Evolutionary conservation across 2,329 filamentous ascomycete genomes (phyloP).

Genomic region (Colletotrichum cereale): DNA sequence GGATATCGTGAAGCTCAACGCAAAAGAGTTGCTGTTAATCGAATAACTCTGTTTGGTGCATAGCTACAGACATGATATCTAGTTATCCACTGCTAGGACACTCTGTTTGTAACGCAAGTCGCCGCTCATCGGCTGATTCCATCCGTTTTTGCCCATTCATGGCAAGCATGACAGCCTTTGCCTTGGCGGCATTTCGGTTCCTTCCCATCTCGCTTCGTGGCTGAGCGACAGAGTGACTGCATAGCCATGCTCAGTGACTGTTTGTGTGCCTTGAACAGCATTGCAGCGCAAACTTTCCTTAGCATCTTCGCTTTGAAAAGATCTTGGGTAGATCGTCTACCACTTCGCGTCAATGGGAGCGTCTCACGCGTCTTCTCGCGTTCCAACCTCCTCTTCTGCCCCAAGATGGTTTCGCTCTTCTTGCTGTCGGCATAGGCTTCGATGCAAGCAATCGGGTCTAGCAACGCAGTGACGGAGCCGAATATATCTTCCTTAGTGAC

Average conservation of each 20-base stretch:
- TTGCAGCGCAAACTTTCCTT: not conserved
- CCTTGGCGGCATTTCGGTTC: not conserved
- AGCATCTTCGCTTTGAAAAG: not conserved
- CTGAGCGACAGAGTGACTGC: not conserved
- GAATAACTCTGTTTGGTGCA: not conserved
- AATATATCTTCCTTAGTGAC: not conserved
- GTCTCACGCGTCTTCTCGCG: too few relatives aligned
- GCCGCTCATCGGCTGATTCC: not conserved
- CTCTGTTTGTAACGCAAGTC: not conserved
- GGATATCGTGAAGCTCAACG: not conserved
- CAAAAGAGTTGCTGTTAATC: not conserved
- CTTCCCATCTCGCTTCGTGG: not conserved
- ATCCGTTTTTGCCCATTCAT: not conserved
- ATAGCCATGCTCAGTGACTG: not conserved
- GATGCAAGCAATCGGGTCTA: constrained; percentile 5
- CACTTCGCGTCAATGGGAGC: not conserved
- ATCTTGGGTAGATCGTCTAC: too few relatives aligned
- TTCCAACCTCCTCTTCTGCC: not conserved
- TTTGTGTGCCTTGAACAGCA: not conserved
- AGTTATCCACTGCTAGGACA: not conserved
- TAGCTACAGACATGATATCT: not conserved
- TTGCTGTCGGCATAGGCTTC: not conserved
- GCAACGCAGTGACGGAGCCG: not conserved
- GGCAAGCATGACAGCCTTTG: not conserved
- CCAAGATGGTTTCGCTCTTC: not conserved